Conservation (phyloP, 2,329 filamentous ascomycete species). For the Aspergillus fijiensis region DNA sequence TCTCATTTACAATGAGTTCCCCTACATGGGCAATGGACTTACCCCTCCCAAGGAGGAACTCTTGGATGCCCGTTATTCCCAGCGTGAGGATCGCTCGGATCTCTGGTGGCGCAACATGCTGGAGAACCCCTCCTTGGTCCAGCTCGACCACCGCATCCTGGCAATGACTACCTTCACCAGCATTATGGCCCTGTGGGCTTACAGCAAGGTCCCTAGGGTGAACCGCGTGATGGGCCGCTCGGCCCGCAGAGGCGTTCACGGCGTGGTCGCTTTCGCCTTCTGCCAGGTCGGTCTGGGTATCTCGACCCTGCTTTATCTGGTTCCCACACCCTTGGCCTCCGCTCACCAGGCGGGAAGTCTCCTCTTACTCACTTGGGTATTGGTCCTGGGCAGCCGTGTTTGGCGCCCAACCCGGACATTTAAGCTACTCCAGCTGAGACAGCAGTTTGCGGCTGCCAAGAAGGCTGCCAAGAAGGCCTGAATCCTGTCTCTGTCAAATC, state of each 20-base stretch:
- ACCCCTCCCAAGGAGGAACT: conserved; percentile 80
- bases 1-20: conserved; percentile 98
- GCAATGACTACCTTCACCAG: conserved; percentile 85
- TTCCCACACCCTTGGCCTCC: conserved; percentile 82
- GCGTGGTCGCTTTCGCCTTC: conserved; percentile 77
- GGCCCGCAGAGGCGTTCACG: conserved; percentile 68
- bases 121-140: conserved; percentile 93
- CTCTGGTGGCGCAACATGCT: conserved; percentile 97
- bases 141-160: conserved; percentile 91
- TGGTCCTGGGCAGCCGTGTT: conserved; percentile 75
- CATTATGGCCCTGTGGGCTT: conserved; percentile 77
- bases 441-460: conserved; percentile 33
- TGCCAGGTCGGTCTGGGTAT: conserved; percentile 86
- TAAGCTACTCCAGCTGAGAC: conserved; percentile 54
- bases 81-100: conserved; percentile 73
- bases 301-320: conserved; percentile 87
- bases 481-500: too few relatives aligned
- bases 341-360: conserved; percentile 90
- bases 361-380: conserved; percentile 75
- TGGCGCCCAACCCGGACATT: conserved; percentile 69
- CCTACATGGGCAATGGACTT: conserved; percentile 84
- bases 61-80: conserved; percentile 80
- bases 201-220: conserved; percentile 59
- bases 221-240: conserved; percentile 59
- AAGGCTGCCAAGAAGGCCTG: conserved; percentile 22